Evolutionary conservation across 2,329 filamentous ascomycete genomes (phyloP).

Genomic region (Ramularia collo-cygni): DNA sequence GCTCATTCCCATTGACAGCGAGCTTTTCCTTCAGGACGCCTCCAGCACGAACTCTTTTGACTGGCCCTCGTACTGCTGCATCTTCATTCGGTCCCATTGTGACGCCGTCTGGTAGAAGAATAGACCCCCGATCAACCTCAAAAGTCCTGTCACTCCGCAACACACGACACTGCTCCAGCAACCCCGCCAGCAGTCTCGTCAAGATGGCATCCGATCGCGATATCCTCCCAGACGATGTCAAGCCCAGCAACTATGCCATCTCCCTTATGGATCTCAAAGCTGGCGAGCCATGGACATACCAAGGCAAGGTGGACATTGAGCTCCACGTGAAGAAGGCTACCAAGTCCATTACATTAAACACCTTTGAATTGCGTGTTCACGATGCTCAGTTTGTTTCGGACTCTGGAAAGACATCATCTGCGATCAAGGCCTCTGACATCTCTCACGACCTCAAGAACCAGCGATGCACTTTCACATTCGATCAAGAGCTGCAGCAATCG

Average conservation of each 20-base stretch:
- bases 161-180: slow-evolving; percentile 23
- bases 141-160: background rate
- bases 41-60: background rate
- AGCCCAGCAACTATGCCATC: slow-evolving; percentile 79
- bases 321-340: slow-evolving; percentile 64
- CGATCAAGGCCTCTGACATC: slow-evolving; percentile 59
- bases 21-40: slow-evolving; percentile 2
- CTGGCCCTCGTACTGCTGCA: background rate
- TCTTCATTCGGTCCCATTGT: background rate
- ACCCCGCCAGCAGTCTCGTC: slow-evolving; percentile 28
- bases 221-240: slow-evolving; percentile 50
- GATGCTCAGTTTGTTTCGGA: slow-evolving; percentile 56
- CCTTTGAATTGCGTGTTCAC: slow-evolving; percentile 73
- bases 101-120: background rate
- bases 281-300: slow-evolving; percentile 68
- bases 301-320: slow-evolving; percentile 77
- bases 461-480: slow-evolving; percentile 71
- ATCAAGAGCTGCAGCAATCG: slow-evolving; percentile 60
- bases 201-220: slow-evolving; percentile 43
- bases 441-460: slow-evolving; percentile 78
- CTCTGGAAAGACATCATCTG: slow-evolving; percentile 50
- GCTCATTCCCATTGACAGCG: background rate
- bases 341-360: slow-evolving; percentile 75
- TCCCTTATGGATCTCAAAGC: slow-evolving; percentile 73
- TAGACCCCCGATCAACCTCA: background rate